Evolutionary conservation across 345 rosid species (phyloP).

Genomic region (Camelina laxa): DNA sequence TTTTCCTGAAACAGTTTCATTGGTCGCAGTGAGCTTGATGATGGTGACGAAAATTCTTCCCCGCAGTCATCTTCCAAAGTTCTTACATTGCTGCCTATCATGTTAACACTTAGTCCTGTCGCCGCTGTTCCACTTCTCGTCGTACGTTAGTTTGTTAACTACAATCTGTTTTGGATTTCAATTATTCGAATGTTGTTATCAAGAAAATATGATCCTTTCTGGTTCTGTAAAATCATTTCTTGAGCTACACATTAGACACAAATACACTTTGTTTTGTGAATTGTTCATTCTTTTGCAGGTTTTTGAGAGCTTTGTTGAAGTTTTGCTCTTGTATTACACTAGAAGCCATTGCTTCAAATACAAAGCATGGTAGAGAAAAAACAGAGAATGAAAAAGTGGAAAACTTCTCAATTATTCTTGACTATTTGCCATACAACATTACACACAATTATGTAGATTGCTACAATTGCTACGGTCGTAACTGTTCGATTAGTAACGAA

Average conservation of each 20-base stretch:
- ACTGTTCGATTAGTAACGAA: too few relatives aligned
- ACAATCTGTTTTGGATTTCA: not conserved
- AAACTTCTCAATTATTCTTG: too few relatives aligned
- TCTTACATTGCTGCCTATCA: slow-evolving; percentile 85
- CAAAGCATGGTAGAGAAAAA: too few relatives aligned
- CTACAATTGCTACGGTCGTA: too few relatives aligned
- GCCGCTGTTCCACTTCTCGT: slow-evolving; percentile 88
- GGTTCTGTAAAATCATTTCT: slow-evolving; percentile 4
- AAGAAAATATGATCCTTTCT: not conserved
- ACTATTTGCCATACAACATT: too few relatives aligned
- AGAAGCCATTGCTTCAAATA: too few relatives aligned
- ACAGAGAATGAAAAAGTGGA: too few relatives aligned
- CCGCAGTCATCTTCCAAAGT: slow-evolving; percentile 52
- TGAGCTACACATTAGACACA: not conserved
- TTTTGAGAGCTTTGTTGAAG: too few relatives aligned
- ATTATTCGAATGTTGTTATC: not conserved
- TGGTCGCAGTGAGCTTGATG: slow-evolving; percentile 10
- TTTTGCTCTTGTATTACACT: too few relatives aligned
- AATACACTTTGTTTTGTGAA: not conserved
- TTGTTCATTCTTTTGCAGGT: slow-evolving; percentile 18
- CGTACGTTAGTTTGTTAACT: slow-evolving; percentile 49
- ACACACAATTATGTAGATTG: too few relatives aligned
- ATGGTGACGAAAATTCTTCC: slow-evolving; percentile 13
- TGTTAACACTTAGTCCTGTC: slow-evolving; percentile 89
- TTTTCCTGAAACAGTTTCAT: slow-evolving; percentile 39